A percentile compares a stretch with the other conserved stretches of the same genome.
phyloP scores from a whole-genome alignment of 345 rosid genomes.

The Moricandia moricandioides region DNA sequence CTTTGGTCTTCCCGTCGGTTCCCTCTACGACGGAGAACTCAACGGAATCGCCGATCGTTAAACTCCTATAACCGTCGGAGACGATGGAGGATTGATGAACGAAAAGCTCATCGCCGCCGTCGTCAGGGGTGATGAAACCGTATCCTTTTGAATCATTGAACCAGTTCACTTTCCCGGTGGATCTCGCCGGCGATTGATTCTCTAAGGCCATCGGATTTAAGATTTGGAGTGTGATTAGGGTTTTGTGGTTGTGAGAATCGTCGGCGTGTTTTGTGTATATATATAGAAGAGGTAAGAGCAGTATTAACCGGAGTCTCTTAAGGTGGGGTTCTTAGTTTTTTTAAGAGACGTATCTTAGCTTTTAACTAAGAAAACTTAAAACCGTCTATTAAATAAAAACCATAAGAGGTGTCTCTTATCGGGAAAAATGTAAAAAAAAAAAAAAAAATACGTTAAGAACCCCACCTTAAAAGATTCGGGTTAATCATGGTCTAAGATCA shows the following conservation, averaged over 20 bases:
- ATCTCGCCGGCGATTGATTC: conserved; percentile 41
- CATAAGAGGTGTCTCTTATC: too few species aligned
- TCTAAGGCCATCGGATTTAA: conserved; percentile 25
- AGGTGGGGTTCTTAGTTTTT: too few species aligned
- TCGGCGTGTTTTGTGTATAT: not conserved
- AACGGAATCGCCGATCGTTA: conserved; percentile 42
- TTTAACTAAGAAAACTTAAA: too few species aligned
- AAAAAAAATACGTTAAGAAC: too few species aligned
- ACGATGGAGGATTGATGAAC: conserved; percentile 65
- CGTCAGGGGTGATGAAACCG: conserved; percentile 71
- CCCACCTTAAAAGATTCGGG: too few species aligned
- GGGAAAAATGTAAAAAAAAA: too few species aligned
- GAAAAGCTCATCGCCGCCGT: conserved; percentile 59
- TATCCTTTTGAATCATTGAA: conserved; percentile 57
- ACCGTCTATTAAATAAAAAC: too few species aligned
- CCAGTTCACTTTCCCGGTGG: conserved; percentile 56
- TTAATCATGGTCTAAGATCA: too few species aligned
- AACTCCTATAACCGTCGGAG: conserved; percentile 58
- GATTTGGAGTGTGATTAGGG: conserved; percentile 9
- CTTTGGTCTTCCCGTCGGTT: conserved; percentile 40
- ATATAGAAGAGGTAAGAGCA: conserved; percentile 1
- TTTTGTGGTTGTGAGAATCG: not conserved
- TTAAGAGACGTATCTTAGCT: too few species aligned
- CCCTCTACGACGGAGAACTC: conserved; percentile 42
- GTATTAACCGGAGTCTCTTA: too few species aligned